phyloP scores from a whole-genome alignment of 78 protist species.

The Speleostelium caveatum region DNA sequence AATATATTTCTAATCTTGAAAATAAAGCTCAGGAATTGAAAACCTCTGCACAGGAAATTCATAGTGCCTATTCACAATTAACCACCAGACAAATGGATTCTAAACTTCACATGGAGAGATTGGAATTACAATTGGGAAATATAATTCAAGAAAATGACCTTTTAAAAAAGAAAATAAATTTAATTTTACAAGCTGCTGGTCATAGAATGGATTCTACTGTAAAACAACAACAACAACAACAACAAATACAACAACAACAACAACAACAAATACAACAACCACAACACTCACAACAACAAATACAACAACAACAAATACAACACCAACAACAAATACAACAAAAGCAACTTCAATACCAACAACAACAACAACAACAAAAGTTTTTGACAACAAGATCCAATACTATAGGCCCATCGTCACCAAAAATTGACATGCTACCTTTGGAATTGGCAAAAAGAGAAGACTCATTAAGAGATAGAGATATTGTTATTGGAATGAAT shows the following conservation, averaged over 20 bases:
- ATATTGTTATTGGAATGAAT: slow-evolving; percentile 63
- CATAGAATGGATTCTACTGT: neutral
- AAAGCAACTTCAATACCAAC: neutral
- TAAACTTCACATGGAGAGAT: slow-evolving; percentile 15
- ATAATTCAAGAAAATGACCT: slow-evolving; percentile 1
- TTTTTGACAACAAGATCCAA: neutral
- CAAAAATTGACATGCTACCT: neutral
- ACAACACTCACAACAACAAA: neutral
- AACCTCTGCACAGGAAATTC: slow-evolving; percentile 35
- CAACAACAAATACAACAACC: neutral
- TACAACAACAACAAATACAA: slow-evolving; percentile 1
- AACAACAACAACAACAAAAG: slow-evolving; percentile 1
- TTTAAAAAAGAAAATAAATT: neutral
- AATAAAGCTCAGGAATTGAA: slow-evolving; percentile 61
- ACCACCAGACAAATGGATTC: slow-evolving; percentile 16
- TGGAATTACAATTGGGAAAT: neutral
- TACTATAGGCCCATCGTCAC: neutral
- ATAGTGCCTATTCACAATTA: slow-evolving; percentile 5
- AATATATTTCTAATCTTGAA: slow-evolving; percentile 57
- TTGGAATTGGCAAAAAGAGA: neutral
- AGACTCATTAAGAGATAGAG: slow-evolving; percentile 48
- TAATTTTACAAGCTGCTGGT: neutral
- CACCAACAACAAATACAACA: slow-evolving; percentile 8
- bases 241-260: neutral
- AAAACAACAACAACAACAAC: neutral